Evolutionary conservation across 148 eudicot genomes (phyloP), one percentile per base, ranked within the genome.

Genomic region (Diospyros kaki): DNA sequence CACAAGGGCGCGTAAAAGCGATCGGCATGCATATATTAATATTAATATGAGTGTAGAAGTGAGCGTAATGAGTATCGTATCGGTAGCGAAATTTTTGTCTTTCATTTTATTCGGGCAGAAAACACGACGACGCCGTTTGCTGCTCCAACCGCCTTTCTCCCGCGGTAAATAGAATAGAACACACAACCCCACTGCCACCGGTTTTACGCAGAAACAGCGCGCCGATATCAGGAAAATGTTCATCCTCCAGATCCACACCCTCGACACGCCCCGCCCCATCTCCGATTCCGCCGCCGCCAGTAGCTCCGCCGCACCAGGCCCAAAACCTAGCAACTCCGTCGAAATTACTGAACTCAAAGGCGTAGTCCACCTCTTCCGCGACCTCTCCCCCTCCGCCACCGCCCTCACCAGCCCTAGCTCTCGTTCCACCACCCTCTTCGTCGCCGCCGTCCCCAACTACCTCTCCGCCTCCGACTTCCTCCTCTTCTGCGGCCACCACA

Each of bases 391-490:
- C 45, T 73, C 76, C 72, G 13, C 83, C 73, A 65, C 79, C 63
- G 55, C 90, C 56, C 79, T 86, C 1, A 71, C 83, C 17, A 80
- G 77, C 41, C 75, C 86, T 42, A 28, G 71, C 46, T 6, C 82
- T 44, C 86, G 81, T 48, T 85, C 94, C 18, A 85, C 85, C 44
- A 69, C 71, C 52, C 78, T 93, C 45, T 89, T 91, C 69, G 81
- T 93, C n/a, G 90, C 84, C 39, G 97, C 98, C 56, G 90, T 93
- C 63, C 98, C 99, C 7, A 89, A 88, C 42, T 96, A 96, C 73
- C 68, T 96, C 70, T 84, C 98, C 7, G 61, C 84, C 6, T 91
- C 93, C 56, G 97, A 90, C 51, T 86, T 95, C 63, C 77, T 91
- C 41, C 82, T 84, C 53, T 89, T 89, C 69, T 90, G 96, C 63